Evolutionary conservation across 129 eudicot species (phyloP), one percentile per base, ranked within the genome.

Genomic region (Centella asiatica): DNA sequence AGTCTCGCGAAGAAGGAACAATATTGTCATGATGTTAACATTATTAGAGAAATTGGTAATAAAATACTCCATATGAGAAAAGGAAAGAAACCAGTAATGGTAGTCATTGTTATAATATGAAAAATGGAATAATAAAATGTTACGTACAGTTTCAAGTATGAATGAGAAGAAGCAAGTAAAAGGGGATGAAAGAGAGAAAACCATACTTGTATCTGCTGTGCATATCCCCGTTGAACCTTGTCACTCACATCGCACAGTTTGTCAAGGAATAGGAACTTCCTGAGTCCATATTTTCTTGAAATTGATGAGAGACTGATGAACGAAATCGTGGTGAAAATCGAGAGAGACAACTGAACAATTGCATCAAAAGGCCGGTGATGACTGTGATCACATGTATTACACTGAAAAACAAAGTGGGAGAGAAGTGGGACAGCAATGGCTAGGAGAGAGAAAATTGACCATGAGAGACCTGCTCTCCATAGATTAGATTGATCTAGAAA

Each of bases 221-320:
- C 64, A 28, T 90, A 90, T 4, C 87, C 95, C 22, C 73, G 68
- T 1, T 83, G 77, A 24, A 87, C 97, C 67, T 77, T 79, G 20
- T 55, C 78, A 52, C 87, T 83, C 7, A 78, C 94, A 53, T 77
- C 80, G 26, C 70, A 62, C 73, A 90, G 66, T 65, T 79, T 83
- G 72, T 86, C 94, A n/a, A 90, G 90, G 62, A 90, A 90, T 60
- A 90, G 76, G 29, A 90, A 87, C 15, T 68, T 79, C 17, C 95
- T 59, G 5, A 90, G 80, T 0, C 97, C 97, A 57, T 83, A 86
- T 50, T 53, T 83, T 40, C 77, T 69, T 0, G 85, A 71, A 65
- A 83, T 84, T 1, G 74, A 58, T 28, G 87, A 72, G 7, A 90
- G 65, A 36, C 78, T 83, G 19, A 85, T 18, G 60, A 80, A 90